A percentile compares a stretch with the other conserved stretches of the same genome.
These are phyloP conservation scores for Jimgerdemannia flammicorona DNA, from an alignment of 192 early-diverging fungal genomes.

Conservation along the genomic window DNA sequence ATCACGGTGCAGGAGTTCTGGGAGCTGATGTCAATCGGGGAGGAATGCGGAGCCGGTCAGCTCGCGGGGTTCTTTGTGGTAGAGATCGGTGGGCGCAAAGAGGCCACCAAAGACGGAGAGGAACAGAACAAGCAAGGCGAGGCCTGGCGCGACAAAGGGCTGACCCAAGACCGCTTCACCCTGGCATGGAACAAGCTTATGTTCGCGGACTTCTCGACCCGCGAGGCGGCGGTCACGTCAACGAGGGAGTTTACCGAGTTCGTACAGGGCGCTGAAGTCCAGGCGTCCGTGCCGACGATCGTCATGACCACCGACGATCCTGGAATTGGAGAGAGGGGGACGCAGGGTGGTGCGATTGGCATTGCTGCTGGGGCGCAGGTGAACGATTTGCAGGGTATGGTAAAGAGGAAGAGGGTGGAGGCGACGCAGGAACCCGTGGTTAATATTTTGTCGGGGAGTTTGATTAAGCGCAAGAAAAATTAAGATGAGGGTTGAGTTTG, in stretches of 20 bases:
- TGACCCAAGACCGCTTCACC: not conserved
- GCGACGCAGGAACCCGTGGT: not conserved
- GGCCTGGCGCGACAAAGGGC: not conserved
- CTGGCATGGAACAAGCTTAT: constrained; percentile 1
- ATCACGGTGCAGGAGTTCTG: constrained; percentile 50
- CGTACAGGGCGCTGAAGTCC: not conserved
- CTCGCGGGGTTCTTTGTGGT: constrained; percentile 62
- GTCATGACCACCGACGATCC: not conserved
- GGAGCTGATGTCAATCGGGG: constrained; percentile 63
- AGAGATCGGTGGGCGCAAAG: not conserved
- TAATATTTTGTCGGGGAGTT: constrained; percentile 11
- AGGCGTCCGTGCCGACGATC: not conserved
- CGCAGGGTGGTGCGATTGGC: not conserved
- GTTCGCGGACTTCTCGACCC: not conserved
- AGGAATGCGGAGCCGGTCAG: constrained; percentile 72
- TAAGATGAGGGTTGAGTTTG: not conserved
- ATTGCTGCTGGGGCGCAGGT: not conserved
- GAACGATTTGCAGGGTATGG: not conserved
- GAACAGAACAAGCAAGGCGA: not conserved
- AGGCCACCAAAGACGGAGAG: not conserved
- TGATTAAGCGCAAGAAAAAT: constrained; percentile 11
- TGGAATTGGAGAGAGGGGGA: not conserved
- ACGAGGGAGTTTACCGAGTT: not conserved
- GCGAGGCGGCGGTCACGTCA: not conserved
- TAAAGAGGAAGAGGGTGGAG: not conserved